Percentiles rank a stretch among this genome's conserved stretches.
These are phyloP conservation scores for Achaetomium macrosporum DNA, from an alignment of 2,329 filamentous ascomycete genomes.

Conservation along the genomic window DNA sequence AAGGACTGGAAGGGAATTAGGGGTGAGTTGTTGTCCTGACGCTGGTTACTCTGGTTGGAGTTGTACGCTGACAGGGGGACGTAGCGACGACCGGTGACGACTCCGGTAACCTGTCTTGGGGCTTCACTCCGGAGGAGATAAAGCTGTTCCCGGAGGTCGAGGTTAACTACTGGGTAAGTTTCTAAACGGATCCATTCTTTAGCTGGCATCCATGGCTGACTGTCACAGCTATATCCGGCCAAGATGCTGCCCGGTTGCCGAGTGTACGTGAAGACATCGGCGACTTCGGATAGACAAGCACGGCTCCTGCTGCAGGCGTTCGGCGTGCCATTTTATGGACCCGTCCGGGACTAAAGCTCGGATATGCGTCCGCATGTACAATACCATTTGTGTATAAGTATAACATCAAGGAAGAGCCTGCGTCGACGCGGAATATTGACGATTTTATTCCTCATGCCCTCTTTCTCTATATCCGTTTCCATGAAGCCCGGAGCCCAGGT, in stretches of 20 bases:
- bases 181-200: too few species aligned
- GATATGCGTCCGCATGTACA: conserved; percentile 18
- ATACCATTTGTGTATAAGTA: conserved; percentile 19
- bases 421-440: conserved; percentile 1
- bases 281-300: conserved; percentile 78
- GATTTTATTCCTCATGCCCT: not conserved
- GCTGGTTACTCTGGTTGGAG: not conserved
- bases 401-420: conserved; percentile 10
- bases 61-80: not conserved
- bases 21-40: conserved; percentile 28
- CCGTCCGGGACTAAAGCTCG: conserved; percentile 23
- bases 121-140: conserved; percentile 68
- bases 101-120: conserved; percentile 81
- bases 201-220: not conserved
- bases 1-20: conserved; percentile 82
- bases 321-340: conserved; percentile 74
- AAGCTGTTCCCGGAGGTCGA: conserved; percentile 90
- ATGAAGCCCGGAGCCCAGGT: not conserved
- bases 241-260: conserved; percentile 80
- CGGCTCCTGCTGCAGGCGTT: conserved; percentile 66
- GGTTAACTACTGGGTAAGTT: conserved; percentile 84
- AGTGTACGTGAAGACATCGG: conserved; percentile 77
- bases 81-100: conserved; percentile 67
- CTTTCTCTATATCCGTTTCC: conserved; percentile 7
- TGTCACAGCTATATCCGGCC: conserved; percentile 49